These are phyloP conservation scores for Hypoxylon sp. DNA, from an alignment of 2,329 filamentous ascomycete species.

Conservation along the genomic window DNA sequence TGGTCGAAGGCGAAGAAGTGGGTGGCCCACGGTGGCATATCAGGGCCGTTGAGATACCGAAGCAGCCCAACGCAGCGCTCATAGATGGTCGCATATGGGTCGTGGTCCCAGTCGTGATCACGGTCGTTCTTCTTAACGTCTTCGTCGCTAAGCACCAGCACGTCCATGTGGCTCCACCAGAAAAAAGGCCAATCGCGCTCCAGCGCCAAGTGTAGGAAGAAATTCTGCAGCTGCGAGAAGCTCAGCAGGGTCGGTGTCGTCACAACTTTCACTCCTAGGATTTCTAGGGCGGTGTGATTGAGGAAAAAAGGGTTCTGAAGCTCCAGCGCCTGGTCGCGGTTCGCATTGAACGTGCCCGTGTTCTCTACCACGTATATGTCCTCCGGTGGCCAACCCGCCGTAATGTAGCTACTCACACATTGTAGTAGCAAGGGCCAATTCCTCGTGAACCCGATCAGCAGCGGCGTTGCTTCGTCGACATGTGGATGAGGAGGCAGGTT, in stretches of 20 bases:
- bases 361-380: constrained; percentile 69
- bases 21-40: constrained; percentile 59
- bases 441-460: constrained; percentile 65
- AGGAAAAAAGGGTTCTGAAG: constrained; percentile 67
- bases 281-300: constrained; percentile 61
- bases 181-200: constrained; percentile 58
- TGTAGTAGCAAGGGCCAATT: constrained; percentile 66
- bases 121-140: constrained; percentile 53
- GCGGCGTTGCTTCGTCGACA: constrained; percentile 54
- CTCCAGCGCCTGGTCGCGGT: constrained; percentile 58
- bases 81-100: constrained; percentile 53
- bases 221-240: constrained; percentile 65
- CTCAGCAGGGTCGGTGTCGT: constrained; percentile 61
- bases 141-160: constrained; percentile 59
- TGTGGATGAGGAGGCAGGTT: constrained; percentile 53
- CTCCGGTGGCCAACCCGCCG: constrained; percentile 65
- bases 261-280: constrained; percentile 64
- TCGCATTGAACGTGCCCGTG: constrained; percentile 64
- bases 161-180: constrained; percentile 65
- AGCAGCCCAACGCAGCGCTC: constrained; percentile 51
- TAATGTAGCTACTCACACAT: constrained; percentile 65
- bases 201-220: constrained; percentile 58
- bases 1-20: constrained; percentile 65
- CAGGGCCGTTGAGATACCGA: constrained; percentile 51
- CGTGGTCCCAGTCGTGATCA: constrained; percentile 53